phyloP scores from a whole-genome alignment of 1,284 basidiomycete genomes.

The Ceratobasidium sp. region DNA sequence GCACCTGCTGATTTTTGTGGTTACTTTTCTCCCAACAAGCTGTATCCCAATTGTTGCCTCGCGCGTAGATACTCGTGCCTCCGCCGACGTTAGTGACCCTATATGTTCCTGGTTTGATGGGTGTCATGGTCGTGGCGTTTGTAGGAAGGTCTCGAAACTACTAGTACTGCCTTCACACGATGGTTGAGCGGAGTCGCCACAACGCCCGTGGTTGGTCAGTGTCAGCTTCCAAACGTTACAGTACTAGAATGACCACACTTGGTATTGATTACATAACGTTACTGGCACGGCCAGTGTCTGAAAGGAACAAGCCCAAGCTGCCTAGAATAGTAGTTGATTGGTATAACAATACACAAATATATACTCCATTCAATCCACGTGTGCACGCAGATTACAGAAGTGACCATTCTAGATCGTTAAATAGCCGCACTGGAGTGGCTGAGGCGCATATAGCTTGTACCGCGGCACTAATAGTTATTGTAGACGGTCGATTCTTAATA shows the following conservation, averaged over 20 bases:
- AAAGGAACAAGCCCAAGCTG: too few species aligned
- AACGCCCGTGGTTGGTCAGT: too few species aligned
- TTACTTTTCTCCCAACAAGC: neutral
- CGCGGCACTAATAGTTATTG: too few species aligned
- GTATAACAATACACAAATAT: neutral
- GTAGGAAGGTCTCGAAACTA: too few species aligned
- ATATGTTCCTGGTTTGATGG: constrained; percentile 4
- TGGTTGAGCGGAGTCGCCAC: too few species aligned
- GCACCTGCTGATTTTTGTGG: neutral
- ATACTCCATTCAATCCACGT: too few species aligned
- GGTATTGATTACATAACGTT: too few species aligned
- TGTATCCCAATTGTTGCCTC: constrained; percentile 4
- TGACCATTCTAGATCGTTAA: neutral
- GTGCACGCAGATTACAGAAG: neutral
- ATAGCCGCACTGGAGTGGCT: neutral
- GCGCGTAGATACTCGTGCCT: neutral
- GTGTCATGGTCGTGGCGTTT: neutral
- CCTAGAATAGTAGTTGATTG: too few species aligned
- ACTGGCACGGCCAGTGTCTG: too few species aligned
- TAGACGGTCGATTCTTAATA: too few species aligned
- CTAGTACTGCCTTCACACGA: too few species aligned
- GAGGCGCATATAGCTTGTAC: neutral
- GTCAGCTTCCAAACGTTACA: too few species aligned
- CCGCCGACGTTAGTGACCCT: neutral
- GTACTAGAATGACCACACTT: neutral